phyloP scores from a whole-genome alignment of 768 basidiomycete genomes.

The Mycena indigotica region DNA sequence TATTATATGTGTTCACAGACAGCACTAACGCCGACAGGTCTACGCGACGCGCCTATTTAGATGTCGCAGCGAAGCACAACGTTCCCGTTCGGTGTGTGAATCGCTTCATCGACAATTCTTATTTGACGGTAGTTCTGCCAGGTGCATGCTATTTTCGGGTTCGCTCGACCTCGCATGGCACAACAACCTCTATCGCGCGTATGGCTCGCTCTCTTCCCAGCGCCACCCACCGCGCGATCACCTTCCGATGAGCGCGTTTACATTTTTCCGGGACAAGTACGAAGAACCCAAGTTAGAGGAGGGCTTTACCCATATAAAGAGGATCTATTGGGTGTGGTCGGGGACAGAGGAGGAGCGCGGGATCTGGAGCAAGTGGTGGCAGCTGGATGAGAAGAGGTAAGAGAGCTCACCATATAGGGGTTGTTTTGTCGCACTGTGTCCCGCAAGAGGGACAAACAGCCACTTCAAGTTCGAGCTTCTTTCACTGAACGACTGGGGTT shows the following conservation, averaged over 20 bases:
- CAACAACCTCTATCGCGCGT: constrained; percentile 89
- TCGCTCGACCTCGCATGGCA: constrained; percentile 87
- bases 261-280: constrained; percentile 57
- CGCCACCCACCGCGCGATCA: constrained; percentile 45
- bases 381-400: constrained; percentile 68
- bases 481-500: no score
- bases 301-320: constrained; percentile 76
- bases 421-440: no score
- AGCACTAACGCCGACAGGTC: constrained; percentile 84
- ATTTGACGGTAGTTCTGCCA: constrained; percentile 26
- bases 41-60: constrained; percentile 74
- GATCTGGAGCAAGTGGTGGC: constrained; percentile 86
- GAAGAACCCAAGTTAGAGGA: constrained; percentile 70
- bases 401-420: no score
- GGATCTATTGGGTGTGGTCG: constrained; percentile 79
- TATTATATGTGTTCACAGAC: constrained; percentile 48
- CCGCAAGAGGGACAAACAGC: no score
- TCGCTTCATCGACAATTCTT: background rate
- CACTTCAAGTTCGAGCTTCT: no score
- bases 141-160: constrained; percentile 77
- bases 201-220: constrained; percentile 52
- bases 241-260: constrained; percentile 63
- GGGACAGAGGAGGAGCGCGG: constrained; percentile 71
- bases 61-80: constrained; percentile 57
- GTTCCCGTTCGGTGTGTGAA: constrained; percentile 57